Evolutionary conservation across 2,329 filamentous ascomycete genomes (phyloP), one percentile per base, ranked within the genome.

Genomic region (Massarina eburnea): DNA sequence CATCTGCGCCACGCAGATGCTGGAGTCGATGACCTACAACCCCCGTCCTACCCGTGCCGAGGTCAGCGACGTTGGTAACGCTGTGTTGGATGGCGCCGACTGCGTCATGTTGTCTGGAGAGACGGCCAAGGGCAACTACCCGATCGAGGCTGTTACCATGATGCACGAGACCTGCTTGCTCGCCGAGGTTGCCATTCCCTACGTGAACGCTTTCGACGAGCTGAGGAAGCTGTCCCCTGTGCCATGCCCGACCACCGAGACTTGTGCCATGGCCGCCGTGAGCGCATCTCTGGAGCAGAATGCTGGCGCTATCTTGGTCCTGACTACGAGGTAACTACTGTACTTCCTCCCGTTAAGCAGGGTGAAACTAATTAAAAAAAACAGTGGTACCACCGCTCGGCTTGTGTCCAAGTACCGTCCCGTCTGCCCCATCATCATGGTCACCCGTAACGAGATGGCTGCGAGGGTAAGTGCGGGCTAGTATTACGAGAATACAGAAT

Each of bases 11-110:
- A 99, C 94, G 32, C 94, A 99, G 81, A 99, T 99, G 94, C 84
- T 99, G 61, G 94, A 99, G 83, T 96, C 91, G 59, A 99, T 99
- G 94, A 99, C 96, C 75, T 96, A 96, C 83, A 99, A 99, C 81
- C 94, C 94, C 59, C 89, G 94, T 54, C 94, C 94, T 41, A 99
- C 94, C 55, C 91, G 94, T 76, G 94, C 94, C 56, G 94, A 99
- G 80, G 95, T 99, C 72, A 95, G 89, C 69, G 94, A 99, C 70
- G 94, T 99, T 53, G 94, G 94, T 62, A 99, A 99, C 74, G 94
- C 94, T 59, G 91, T 99, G 58, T 89, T 95, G 41, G 94, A 99
- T 70, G 94, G 94, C 66, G 91, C 92, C 52, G 94, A 99, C 82
- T 99, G 94, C 77, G 94, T 99, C 74, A 99, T 99, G 94, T 82